Conservation (phyloP, 176 grass and related monocot genomes). For the Hyparrhenia diplandra region DNA sequence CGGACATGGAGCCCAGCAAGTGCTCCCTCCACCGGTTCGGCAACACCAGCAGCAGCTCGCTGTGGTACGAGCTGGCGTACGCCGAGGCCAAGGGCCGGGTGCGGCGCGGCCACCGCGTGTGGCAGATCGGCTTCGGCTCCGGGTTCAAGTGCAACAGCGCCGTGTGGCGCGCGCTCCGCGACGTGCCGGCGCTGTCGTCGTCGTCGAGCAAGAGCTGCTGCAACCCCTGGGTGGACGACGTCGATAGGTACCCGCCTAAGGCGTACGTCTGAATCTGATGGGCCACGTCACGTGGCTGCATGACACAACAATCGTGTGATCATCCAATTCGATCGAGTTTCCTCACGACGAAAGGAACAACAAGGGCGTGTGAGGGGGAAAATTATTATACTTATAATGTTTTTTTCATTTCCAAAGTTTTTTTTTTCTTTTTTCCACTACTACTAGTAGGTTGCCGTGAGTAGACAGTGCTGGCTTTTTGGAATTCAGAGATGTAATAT, state of each 20-base stretch:
- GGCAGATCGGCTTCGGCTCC: conserved; percentile 68
- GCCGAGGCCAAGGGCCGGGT: conserved; percentile 73
- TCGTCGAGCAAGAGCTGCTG: conserved; percentile 3
- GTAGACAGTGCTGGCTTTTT: conserved; percentile 28
- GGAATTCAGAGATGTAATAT: conserved; percentile 22
- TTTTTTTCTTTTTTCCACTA: no score
- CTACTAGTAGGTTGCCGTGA: conserved; percentile 9
- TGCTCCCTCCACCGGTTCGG: conserved; percentile 62
- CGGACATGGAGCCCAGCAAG: conserved; percentile 62
- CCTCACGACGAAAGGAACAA: not conserved
- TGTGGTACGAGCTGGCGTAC: conserved; percentile 81
- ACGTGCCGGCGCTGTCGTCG: conserved; percentile 38
- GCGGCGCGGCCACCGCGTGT: conserved; percentile 51
- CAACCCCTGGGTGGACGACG: conserved; percentile 64
- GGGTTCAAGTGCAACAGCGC: conserved; percentile 87
- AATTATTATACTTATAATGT: not conserved
- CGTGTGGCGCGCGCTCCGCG: conserved; percentile 63
- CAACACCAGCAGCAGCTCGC: conserved; percentile 85
- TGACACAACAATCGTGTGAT: conserved; percentile 11
- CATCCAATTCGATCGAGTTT: conserved; percentile 20
- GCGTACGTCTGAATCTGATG: conserved; percentile 40
- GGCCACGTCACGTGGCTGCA: not conserved
- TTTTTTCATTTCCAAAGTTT: not conserved
- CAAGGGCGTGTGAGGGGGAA: not conserved
- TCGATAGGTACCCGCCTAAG: conserved; percentile 63